A percentile compares a stretch with the other conserved stretches of the same genome.
Conservation (phyloP, 1,284 basidiomycete genomes). For the Lignosus rhinocerotis region DNA sequence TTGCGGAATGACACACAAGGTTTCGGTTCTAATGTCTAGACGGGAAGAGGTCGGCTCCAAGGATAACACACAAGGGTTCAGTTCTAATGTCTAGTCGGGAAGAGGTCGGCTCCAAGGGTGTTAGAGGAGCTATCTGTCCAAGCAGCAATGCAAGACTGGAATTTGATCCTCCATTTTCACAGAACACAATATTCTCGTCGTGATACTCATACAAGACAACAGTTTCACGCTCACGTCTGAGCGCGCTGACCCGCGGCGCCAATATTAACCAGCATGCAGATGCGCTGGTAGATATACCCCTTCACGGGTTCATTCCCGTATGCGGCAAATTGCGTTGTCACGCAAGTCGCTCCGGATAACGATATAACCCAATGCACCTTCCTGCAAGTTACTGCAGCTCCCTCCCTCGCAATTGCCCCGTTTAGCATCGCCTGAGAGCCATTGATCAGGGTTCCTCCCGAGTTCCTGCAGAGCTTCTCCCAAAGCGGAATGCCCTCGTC, state of each 20-base stretch:
- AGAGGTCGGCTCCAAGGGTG: no score
- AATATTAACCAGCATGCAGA: slow-evolving; percentile 11
- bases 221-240: not conserved
- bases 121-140: no score
- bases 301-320: slow-evolving; percentile 18
- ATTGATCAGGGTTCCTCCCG: slow-evolving; percentile 13
- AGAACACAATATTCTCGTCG: not conserved
- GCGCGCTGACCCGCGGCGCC: slow-evolving; percentile 1
- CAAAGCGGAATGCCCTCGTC: slow-evolving; percentile 12
- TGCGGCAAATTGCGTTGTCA: slow-evolving; percentile 9
- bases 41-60: no score
- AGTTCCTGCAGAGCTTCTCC: slow-evolving; percentile 17
- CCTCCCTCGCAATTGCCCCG: not conserved
- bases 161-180: not conserved
- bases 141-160: no score
- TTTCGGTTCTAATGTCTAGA: no score
- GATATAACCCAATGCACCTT: slow-evolving; percentile 12
- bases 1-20: not conserved
- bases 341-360: not conserved
- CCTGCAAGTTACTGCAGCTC: not conserved
- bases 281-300: slow-evolving; percentile 12
- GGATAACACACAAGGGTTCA: not conserved
- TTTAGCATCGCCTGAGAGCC: not conserved
- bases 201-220: not conserved
- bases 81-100: no score